Evolutionary conservation across 768 basidiomycete genomes (phyloP), one percentile per base, ranked within the genome.

Genomic region (Calvatia gigantea): DNA sequence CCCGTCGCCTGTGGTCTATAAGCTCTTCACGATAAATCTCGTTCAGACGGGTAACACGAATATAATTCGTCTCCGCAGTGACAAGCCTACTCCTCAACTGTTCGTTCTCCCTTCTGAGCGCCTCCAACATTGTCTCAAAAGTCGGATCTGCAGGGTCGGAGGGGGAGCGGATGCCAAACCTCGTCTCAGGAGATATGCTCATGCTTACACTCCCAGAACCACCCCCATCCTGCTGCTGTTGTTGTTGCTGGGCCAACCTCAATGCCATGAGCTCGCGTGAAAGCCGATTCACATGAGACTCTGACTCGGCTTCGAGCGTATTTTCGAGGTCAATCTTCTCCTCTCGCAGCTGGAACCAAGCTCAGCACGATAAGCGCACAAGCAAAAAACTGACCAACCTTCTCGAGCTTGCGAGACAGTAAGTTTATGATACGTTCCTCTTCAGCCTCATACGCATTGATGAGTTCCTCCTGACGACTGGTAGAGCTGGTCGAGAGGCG

Each of bases 401-500:
- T 80, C 72, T 93, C 89, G 49, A 94, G 75, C 67, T 93, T 94
- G 61, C 90, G 77, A 25, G 87, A 91, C 52, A 94, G 73, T 6
- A 88, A 76, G 58, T 91, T 92, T 60, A 91, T 87, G 52, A 94
- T 91, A 42, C 90, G 83, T 67, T 94, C 91, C 70, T 94, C 90
- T 70, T 94, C 91, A 9, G 91, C 91, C 63, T 93, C 91, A 67
- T 91, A 93, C 19, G 87, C 87, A 69, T 93, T 91, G 65, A 92
- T 92, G 65, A 93, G 76, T 50, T 83, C 86, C 65, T 92, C 90
- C 62, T 86, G 82, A 8, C 57, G 60, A 58, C 74, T 78, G 35
- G 82, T 72, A 64, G 77, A 83, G 31, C 79, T 74, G 2, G 75
- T 72, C 9, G 85, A 84, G 54, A 72, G 64, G n/a, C 85, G 76